Conservation (phyloP, 257 asterid species). For the Solanum ossicruentum region DNA sequence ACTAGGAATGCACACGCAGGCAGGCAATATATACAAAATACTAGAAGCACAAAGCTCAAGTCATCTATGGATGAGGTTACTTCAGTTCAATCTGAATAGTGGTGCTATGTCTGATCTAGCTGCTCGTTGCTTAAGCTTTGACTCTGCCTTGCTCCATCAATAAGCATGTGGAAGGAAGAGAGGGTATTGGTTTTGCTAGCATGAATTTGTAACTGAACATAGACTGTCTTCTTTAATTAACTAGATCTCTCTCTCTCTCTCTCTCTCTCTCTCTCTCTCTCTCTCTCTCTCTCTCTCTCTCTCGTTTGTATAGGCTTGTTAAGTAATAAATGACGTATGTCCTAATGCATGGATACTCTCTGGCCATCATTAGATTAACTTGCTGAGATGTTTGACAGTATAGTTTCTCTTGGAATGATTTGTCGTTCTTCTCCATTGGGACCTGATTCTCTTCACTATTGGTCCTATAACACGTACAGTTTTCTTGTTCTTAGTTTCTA, state of each 20-base stretch:
- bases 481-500: slow-evolving; percentile 33
- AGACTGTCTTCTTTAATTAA: neutral
- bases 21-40: too few relatives aligned
- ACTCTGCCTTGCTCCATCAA: neutral
- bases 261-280: too few relatives aligned
- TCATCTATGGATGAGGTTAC: neutral
- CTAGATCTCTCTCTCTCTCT: neutral
- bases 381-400: neutral
- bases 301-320: neutral
- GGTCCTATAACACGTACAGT: neutral
- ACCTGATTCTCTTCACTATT: neutral
- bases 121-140: neutral
- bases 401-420: neutral
- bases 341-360: neutral
- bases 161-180: neutral
- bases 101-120: neutral
- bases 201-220: neutral
- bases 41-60: neutral
- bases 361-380: neutral
- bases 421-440: neutral
- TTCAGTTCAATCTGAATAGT: neutral
- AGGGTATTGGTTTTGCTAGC: neutral
- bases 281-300: neutral
- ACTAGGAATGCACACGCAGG: too few relatives aligned
- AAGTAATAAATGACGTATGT: neutral